Conservation (phyloP, 176 grass and related monocot genomes). For the Pontederia paniculata region DNA sequence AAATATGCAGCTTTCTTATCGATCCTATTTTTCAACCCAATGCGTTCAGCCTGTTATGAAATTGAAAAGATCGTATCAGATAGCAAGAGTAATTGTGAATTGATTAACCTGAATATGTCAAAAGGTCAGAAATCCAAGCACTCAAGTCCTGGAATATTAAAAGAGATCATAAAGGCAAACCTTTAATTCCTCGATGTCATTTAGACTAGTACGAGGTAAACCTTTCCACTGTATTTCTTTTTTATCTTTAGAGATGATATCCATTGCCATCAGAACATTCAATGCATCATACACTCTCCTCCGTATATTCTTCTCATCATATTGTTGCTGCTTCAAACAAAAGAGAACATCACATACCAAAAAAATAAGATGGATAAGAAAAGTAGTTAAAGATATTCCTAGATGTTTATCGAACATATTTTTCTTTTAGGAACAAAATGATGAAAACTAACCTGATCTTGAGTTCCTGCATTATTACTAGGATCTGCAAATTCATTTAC, state of each 20-base stretch:
- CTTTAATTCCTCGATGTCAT: constrained; percentile 88
- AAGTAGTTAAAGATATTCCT: neutral
- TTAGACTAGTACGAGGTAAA: constrained; percentile 79
- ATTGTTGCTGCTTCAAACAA: constrained; percentile 67
- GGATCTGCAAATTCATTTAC: constrained; percentile 87
- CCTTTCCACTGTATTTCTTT: constrained; percentile 99
- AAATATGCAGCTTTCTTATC: constrained; percentile 90
- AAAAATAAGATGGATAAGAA: no score
- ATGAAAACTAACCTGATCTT: constrained; percentile 45
- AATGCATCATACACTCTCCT: constrained; percentile 93
- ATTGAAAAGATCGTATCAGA: neutral
- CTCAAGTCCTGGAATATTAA: neutral
- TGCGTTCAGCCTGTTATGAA: constrained; percentile 44
- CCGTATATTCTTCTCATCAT: constrained; percentile 99
- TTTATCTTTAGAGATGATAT: constrained; percentile 99
- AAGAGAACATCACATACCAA: constrained; percentile 19
- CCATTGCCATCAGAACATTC: constrained; percentile 98
- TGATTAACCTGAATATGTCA: neutral
- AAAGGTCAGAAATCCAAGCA: neutral
- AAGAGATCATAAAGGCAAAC: constrained; percentile 23
- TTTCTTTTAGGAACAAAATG: no score
- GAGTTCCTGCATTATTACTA: constrained; percentile 46
- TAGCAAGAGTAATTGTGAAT: neutral
- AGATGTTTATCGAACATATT: no score
- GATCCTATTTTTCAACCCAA: constrained; percentile 60